A percentile compares a stretch with the other conserved stretches of the same genome.
phyloP scores from a whole-genome alignment of 305 asterid genomes.

The Fraxinus sp. region DNA sequence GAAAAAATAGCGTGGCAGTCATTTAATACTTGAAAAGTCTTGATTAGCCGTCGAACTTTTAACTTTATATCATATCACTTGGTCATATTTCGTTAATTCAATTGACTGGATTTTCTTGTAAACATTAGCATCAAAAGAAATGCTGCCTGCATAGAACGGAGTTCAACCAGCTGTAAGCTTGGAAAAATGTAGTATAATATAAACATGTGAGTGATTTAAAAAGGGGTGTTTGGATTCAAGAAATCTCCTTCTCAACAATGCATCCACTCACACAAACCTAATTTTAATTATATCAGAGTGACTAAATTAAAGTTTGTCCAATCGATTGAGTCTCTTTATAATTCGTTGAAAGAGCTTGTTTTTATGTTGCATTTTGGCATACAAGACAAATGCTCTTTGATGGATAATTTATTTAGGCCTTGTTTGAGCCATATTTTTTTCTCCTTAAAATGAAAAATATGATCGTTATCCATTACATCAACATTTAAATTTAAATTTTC shows the following conservation, averaged over 20 bases:
- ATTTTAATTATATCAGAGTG: background rate
- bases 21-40: background rate
- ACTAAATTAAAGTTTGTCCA: too few relatives aligned
- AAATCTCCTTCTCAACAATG: too few relatives aligned
- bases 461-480: too few relatives aligned
- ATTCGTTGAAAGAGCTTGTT: background rate
- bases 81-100: background rate
- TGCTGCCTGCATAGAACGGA: background rate
- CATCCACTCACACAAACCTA: background rate
- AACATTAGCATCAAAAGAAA: background rate
- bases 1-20: background rate
- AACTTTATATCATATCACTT: background rate
- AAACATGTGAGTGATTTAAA: background rate
- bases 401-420: background rate
- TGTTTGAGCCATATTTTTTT: too few relatives aligned
- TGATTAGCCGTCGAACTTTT: background rate
- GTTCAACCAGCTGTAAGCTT: background rate
- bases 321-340: background rate
- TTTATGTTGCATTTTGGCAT: background rate
- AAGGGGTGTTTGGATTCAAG: background rate
- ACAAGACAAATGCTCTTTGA: background rate
- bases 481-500: too few relatives aligned
- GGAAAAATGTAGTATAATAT: too few relatives aligned
- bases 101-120: background rate
- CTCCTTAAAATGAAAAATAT: too few relatives aligned